Evolutionary conservation across 2,329 filamentous ascomycete genomes (phyloP), one percentile per base, ranked within the genome.

Genomic region (Fusarium proliferatum): DNA sequence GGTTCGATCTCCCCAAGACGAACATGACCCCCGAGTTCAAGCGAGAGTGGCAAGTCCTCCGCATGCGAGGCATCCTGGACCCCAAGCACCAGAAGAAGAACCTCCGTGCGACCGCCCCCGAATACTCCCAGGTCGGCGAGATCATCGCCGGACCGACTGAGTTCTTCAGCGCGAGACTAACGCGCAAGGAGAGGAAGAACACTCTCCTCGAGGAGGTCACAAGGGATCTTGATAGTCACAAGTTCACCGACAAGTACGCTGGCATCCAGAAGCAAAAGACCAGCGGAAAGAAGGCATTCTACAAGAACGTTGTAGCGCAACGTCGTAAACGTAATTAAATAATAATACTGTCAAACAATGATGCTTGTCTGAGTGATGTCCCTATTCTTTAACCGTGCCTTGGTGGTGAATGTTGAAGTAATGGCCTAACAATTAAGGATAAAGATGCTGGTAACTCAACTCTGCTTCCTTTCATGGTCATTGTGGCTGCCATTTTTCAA

Each of bases 51-150:
- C 95, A 98, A 82, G 86, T 98, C 16, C 86, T 99, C 67, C 92
- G 94, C 74, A 96, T 98, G 92, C 91, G 96, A 81, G 92, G 91
- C 63, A 92, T 97, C 26, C 87, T 98, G 28, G 96, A 98, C 75
- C 92, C 95, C 2, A 96, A 98, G 81, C 93, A 96, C 79, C 97
- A 97, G 86, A 97, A 96, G 81, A 98, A 98, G 82, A 92, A 96
- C 58, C 88, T 90, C 62, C 95, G 93, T 80, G 87, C 89, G 66
- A 79, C 70, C 43, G 76, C 80, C 15, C 96, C 96, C 2, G 91
- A 94, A 69, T 98, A 93, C 80, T 97, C 93, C 26, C 94, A 97
- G 78, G 90, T 97, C 34, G 96, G 96, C 64, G 96, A 94, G 10
- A 90, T 99, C 67, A 89, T 98, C 63, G 92, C 97, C 78, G 95